Evolutionary conservation across 225 moss, liverwort and hornwort species (phyloP).

Genomic region (Rhytidiadelphus loreus): DNA sequence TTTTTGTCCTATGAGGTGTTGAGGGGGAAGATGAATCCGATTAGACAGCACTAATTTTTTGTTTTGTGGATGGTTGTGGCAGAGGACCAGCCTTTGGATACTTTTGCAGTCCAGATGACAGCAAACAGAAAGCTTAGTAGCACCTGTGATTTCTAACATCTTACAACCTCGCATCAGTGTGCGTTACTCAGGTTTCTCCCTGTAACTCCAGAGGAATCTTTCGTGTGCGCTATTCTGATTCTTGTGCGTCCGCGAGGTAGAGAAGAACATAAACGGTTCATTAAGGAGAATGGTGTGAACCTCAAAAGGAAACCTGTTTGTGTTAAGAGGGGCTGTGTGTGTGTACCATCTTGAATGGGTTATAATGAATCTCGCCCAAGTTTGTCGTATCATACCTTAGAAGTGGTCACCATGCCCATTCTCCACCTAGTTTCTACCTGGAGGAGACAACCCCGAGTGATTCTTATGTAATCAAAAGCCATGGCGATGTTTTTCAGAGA

Average conservation of each 20-base stretch:
- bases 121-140: background rate
- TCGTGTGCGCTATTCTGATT: background rate
- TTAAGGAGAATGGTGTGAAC: background rate
- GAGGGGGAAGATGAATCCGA: background rate
- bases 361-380: background rate
- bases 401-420: background rate
- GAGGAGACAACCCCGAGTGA: background rate
- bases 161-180: background rate
- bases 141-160: background rate
- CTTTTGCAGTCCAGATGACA: background rate
- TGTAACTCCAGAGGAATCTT: background rate
- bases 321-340: background rate
- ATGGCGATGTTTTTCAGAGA: rapidly evolving
- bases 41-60: background rate
- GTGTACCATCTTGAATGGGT: background rate
- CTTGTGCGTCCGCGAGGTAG: background rate
- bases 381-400: background rate
- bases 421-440: background rate
- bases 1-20: background rate
- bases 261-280: rapidly evolving
- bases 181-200: background rate
- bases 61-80: background rate
- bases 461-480: rapidly evolving
- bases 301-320: background rate
- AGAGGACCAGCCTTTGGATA: background rate